Evolutionary conservation across 2,329 filamentous ascomycete species (phyloP), one percentile per base, ranked within the genome.

Genomic region (Alternaria hordeiaustralica): DNA sequence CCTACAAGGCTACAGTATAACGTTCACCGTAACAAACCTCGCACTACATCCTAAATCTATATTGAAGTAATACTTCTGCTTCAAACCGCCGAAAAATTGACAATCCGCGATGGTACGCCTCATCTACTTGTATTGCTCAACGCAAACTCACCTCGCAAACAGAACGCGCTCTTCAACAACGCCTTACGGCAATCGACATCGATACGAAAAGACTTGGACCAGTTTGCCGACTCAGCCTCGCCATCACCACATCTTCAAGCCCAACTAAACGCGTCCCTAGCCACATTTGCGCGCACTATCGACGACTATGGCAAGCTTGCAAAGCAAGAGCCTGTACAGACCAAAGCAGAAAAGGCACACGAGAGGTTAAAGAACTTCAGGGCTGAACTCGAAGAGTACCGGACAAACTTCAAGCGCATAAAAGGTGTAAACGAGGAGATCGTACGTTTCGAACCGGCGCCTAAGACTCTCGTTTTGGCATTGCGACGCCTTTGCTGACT

Each of bases 271-370:
- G 76, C 77, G 3, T 78, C 92, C 13, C 83, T 96, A 28, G 89
- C 92, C 46, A 89, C 94, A 63, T 94, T 99, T 80, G 88, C 92
- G 50, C 93, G 96, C 65, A 97, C 93, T 1, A 87, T 99, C 68
- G 94, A 97, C 82, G 94, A 97, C 78, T 99, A 99, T 84, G 89
- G 91, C 74, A 87, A 87, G 59, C 88, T 97, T 28, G 91, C 94
- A 1, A 92, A 92, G 69, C 92, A 95, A 74, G 96, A 99, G 80
- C 88, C 97, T 30, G 94, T 97, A 60, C 87, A 92, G 5, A 91
- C 92, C 63, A 99, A 98, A 82, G 92, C 97, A 72, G 91, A 96
- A 64, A 97, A 98, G 77, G 96, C 95, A 1, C 86, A 89, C 68
- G 93, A 96, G 77, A 89, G 96, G 47, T 86, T 97, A 62, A 92